Evolutionary conservation across 2,329 filamentous ascomycete genomes (phyloP).

Genomic region (Alternaria sp.): DNA sequence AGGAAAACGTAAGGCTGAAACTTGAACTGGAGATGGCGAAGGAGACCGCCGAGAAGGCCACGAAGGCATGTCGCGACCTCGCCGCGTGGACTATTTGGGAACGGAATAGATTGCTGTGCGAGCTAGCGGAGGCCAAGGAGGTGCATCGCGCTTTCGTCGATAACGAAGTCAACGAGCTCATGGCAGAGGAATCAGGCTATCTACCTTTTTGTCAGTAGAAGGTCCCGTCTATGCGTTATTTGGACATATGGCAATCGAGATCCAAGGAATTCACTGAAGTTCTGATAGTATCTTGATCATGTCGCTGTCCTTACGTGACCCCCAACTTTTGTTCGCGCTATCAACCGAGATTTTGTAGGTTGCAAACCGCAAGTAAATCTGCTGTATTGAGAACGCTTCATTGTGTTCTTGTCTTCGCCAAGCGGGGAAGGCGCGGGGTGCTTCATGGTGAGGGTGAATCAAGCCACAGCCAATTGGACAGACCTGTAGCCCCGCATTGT

Average conservation of each 20-base stretch:
- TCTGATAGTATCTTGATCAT: no score
- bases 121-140: not conserved
- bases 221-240: no score
- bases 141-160: not conserved
- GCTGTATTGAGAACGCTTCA: no score
- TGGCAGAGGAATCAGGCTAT: not conserved
- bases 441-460: not conserved
- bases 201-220: not conserved
- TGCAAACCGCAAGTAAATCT: no score
- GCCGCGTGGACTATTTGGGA: conserved; percentile 8
- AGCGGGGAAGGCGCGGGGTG: not conserved
- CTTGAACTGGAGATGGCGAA: not conserved
- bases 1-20: not conserved
- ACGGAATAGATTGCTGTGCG: not conserved
- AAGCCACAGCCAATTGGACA: not conserved
- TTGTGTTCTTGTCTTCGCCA: no score
- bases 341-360: not conserved
- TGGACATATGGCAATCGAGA: no score
- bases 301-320: not conserved
- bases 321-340: not conserved
- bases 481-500: not conserved
- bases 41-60: not conserved
- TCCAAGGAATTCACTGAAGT: not conserved
- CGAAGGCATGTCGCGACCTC: conserved; percentile 2
- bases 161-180: not conserved